Evolutionary conservation across 768 basidiomycete species (phyloP), one percentile per base, ranked within the genome.

Genomic region (Pseudohyphozyma bogoriensis): DNA sequence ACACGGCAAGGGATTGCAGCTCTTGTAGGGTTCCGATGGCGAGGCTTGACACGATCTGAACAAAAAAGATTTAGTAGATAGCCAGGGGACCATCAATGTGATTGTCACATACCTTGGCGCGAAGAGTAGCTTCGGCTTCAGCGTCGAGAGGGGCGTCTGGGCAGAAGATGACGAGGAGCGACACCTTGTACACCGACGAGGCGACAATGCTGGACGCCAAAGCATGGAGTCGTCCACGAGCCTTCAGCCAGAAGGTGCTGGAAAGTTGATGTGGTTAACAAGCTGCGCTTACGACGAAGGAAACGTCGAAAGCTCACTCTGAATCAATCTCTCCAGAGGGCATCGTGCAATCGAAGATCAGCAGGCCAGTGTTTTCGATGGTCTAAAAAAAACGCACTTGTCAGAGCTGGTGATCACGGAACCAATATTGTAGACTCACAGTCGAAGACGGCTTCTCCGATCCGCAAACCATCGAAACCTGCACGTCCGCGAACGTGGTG

Each of bases 121-220:
- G 53, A 7, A 58, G 46, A 0, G 11, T 2, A 0, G 16, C 37
- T 5, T 29, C 24, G n/a, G 50, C 57, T 0, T 32, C 31, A 7
- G 26, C 15, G 1, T 29, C 33, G 0, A 59, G 54, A 0, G 42
- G n/a, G 6, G 26, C 31, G 39, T 33, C 32, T 2, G 63, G 58
- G 39, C 63, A 64, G 24, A 60, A 20, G 11, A 60, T 3, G 28
- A 53, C 45, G 28, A 64, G 55, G 22, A 64, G 32, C 13, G 58
- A 32, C 3, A 47, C 51, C 40, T 22, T 4, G 51, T 54, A 64
- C 6, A 64, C 50, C 29, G 63, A 64, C 7, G n/a, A 18, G 7
- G n/a, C 18, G 3, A 33, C 20, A 22, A 45, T 18, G 1, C 49
- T 37, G 4, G 8, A 13, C 26, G 57, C 20, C 22, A 60, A 45